These are phyloP conservation scores for Acorus gramineus DNA, from an alignment of 106 monocot genomes.

Conservation along the genomic window DNA sequence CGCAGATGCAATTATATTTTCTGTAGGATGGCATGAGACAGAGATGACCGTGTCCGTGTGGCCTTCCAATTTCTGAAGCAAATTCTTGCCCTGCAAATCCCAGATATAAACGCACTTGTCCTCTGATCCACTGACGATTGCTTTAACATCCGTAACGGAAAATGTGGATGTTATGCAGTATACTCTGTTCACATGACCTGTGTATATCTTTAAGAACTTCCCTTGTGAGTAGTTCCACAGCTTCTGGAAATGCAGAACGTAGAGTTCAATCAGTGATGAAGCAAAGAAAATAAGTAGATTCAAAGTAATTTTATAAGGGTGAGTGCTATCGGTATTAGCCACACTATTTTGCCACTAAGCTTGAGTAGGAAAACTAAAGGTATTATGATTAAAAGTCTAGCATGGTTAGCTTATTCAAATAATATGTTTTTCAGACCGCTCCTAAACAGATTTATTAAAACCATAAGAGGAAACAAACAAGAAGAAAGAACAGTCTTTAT, in stretches of 20 bases:
- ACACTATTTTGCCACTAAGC: no score
- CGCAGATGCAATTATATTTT: conserved; percentile 83
- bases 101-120: conserved; percentile 79
- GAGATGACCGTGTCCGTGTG: conserved; percentile 81
- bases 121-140: conserved; percentile 90
- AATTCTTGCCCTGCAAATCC: conserved; percentile 88
- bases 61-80: conserved; percentile 86
- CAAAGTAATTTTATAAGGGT: neutral
- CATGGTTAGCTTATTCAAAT: no score
- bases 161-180: conserved; percentile 83
- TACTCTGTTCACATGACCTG: conserved; percentile 65
- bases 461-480: no score
- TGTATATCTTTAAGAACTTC: conserved; percentile 72
- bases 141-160: conserved; percentile 84
- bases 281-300: neutral
- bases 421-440: no score
- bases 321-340: no score
- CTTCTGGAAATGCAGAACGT: conserved; percentile 45
- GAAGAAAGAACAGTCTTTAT: no score
- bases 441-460: no score
- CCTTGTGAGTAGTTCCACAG: conserved; percentile 67
- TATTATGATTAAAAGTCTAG: no score
- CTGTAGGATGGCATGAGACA: conserved; percentile 74
- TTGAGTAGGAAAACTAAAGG: no score
- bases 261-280: neutral